These are phyloP conservation scores for Boechera retrofracta DNA, from an alignment of 345 rosid species.

Conservation along the genomic window DNA sequence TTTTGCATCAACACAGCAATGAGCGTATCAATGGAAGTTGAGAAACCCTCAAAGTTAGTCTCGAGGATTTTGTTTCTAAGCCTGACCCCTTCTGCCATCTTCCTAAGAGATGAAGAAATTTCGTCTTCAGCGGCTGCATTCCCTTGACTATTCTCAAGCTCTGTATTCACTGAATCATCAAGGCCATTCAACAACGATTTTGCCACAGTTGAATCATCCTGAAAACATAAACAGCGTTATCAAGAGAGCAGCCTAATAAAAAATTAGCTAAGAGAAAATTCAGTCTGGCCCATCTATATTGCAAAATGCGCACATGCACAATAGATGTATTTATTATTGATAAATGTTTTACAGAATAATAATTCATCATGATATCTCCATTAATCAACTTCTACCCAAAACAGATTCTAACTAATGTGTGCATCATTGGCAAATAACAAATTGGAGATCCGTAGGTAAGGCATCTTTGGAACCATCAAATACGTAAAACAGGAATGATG, in stretches of 20 bases:
- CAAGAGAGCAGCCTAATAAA: constrained; percentile 19
- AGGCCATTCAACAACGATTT: constrained; percentile 49
- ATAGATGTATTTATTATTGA: not conserved
- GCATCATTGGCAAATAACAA: constrained; percentile 19
- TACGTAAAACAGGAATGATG: constrained; percentile 27
- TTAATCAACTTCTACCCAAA: constrained; percentile 20
- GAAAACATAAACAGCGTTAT: constrained; percentile 32
- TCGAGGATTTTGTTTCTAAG: constrained; percentile 53
- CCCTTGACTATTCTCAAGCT: constrained; percentile 45
- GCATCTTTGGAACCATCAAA: constrained; percentile 17
- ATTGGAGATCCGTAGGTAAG: not conserved
- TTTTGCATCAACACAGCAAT: constrained; percentile 54
- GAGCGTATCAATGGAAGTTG: constrained; percentile 56
- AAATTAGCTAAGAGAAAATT: not conserved
- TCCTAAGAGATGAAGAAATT: constrained; percentile 58
- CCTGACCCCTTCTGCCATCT: constrained; percentile 58
- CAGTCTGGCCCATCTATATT: constrained; percentile 7
- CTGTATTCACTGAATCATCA: constrained; percentile 45
- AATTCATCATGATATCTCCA: constrained; percentile 6
- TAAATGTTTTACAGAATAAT: constrained; percentile 7
- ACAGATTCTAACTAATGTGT: constrained; percentile 14
- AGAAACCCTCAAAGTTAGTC: constrained; percentile 58
- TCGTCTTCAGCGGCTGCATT: constrained; percentile 48
- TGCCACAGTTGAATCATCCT: constrained; percentile 54
- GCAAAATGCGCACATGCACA: constrained; percentile 5